Conservation (phyloP, 169 alveolate genomes). For the Cryptosporidium parvum region DNA sequence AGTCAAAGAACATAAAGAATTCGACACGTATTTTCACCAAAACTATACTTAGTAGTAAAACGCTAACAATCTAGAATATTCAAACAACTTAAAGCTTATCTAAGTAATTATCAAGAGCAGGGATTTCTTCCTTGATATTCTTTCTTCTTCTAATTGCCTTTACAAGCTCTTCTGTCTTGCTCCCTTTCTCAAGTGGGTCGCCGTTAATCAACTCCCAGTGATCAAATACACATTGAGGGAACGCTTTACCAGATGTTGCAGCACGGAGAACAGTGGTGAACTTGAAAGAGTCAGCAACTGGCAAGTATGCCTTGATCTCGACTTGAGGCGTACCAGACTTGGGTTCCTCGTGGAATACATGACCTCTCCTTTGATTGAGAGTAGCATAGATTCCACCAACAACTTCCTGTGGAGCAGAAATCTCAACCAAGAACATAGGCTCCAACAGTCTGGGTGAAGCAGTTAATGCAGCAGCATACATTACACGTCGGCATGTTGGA, state of each 20-base stretch:
- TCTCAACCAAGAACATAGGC: slow-evolving; percentile 98
- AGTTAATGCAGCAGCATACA: slow-evolving; percentile 96
- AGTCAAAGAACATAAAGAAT: background rate
- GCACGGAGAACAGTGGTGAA: slow-evolving; percentile 99
- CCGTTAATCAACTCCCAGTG: slow-evolving; percentile 98
- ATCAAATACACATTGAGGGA: slow-evolving; percentile 99
- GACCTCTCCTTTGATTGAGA: slow-evolving; percentile 98
- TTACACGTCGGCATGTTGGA: slow-evolving; percentile 97
- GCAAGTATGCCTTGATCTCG: slow-evolving; percentile 97
- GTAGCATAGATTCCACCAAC: slow-evolving; percentile 97
- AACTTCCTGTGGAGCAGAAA: slow-evolving; percentile 95
- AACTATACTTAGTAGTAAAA: slow-evolving; percentile 3
- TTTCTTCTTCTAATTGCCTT: slow-evolving; percentile 96
- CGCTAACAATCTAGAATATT: slow-evolving; percentile 22
- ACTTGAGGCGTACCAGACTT: slow-evolving; percentile 98
- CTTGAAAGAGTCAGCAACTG: slow-evolving; percentile 99
- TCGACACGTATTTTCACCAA: background rate
- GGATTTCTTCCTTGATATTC: slow-evolving; percentile 97
- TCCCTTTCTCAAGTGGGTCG: slow-evolving; percentile 97
- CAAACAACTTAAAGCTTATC: slow-evolving; percentile 93
- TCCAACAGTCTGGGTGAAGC: slow-evolving; percentile 98
- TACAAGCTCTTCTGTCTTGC: slow-evolving; percentile 94
- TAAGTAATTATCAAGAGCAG: slow-evolving; percentile 94
- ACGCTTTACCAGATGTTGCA: slow-evolving; percentile 99
- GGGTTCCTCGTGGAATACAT: slow-evolving; percentile 96